Evolutionary conservation across 768 basidiomycete genomes (phyloP).

Genomic region (Pholiota conissans): DNA sequence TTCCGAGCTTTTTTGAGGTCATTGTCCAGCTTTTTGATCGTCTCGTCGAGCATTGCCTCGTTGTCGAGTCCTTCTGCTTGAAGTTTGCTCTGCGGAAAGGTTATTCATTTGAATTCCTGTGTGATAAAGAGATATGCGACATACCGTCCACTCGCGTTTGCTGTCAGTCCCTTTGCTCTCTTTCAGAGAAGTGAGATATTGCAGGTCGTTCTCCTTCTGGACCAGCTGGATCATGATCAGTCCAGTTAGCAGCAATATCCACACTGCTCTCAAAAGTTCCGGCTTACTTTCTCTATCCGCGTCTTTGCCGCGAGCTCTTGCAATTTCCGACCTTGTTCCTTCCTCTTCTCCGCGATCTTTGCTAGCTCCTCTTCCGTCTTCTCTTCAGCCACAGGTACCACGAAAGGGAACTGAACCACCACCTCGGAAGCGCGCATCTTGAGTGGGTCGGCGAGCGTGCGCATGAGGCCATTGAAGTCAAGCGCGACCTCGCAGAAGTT

Average conservation of each 20-base stretch:
- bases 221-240: conserved; percentile 44
- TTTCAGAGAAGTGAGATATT: conserved; percentile 61
- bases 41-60: conserved; percentile 75
- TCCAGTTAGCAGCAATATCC: no score
- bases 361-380: conserved; percentile 92
- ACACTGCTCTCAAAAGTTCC: no score
- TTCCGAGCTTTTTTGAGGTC: conserved; percentile 77
- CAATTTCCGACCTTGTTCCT: conserved; percentile 83
- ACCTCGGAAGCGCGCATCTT: conserved; percentile 64
- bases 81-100: conserved; percentile 47
- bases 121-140: conserved; percentile 20
- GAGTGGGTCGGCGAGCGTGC: conserved; percentile 63
- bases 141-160: conserved; percentile 77
- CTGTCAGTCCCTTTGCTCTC: conserved; percentile 59
- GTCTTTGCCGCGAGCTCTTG: conserved; percentile 91
- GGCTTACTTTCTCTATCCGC: conserved; percentile 85
- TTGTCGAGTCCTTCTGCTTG: conserved; percentile 73
- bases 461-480: conserved; percentile 73
- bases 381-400: conserved; percentile 63
- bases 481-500: conserved; percentile 82
- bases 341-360: conserved; percentile 72
- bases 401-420: conserved; percentile 88
- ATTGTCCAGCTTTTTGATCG: conserved; percentile 83
- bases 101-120: background rate
- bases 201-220: conserved; percentile 76